Evolutionary conservation across 2,329 filamentous ascomycete species (phyloP).

Genomic region (Ascochyta pisi): DNA sequence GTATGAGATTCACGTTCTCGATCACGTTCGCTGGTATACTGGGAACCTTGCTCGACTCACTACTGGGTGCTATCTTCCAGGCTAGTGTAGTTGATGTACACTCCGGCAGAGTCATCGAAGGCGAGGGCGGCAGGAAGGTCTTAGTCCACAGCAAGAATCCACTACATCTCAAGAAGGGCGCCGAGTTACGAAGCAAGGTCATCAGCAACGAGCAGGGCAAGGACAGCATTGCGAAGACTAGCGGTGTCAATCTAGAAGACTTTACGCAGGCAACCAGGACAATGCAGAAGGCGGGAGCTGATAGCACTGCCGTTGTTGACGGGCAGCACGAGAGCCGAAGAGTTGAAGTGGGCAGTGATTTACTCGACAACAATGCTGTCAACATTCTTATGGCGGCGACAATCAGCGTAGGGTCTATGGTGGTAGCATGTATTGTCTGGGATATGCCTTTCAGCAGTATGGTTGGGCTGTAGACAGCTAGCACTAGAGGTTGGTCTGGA

Average conservation of each 20-base stretch:
- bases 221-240: conserved; percentile 45
- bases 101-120: conserved; percentile 88
- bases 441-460: conserved; percentile 40
- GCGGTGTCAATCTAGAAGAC: conserved; percentile 27
- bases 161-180: conserved; percentile 38
- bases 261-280: conserved; percentile 39
- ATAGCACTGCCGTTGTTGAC: conserved; percentile 37
- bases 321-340: conserved; percentile 56
- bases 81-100: conserved; percentile 83
- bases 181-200: conserved; percentile 47
- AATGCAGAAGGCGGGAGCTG: conserved; percentile 39
- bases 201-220: conserved; percentile 52
- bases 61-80: conserved; percentile 85
- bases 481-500: no score
- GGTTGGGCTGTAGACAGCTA: conserved; percentile 18
- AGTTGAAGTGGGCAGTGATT: conserved; percentile 69
- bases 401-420: conserved; percentile 83
- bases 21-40: conserved; percentile 76
- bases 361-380: conserved; percentile 94
- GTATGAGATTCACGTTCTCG: conserved; percentile 53
- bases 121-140: conserved; percentile 72
- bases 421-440: conserved; percentile 42
- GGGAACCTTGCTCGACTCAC: conserved; percentile 85
- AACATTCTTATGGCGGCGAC: conserved; percentile 88
- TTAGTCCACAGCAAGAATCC: conserved; percentile 44